Percentiles rank a stretch among this genome's conserved stretches.
Conservation (phyloP, 495 filamentous ascomycete genomes). For the Stereocaulon alpinum region DNA sequence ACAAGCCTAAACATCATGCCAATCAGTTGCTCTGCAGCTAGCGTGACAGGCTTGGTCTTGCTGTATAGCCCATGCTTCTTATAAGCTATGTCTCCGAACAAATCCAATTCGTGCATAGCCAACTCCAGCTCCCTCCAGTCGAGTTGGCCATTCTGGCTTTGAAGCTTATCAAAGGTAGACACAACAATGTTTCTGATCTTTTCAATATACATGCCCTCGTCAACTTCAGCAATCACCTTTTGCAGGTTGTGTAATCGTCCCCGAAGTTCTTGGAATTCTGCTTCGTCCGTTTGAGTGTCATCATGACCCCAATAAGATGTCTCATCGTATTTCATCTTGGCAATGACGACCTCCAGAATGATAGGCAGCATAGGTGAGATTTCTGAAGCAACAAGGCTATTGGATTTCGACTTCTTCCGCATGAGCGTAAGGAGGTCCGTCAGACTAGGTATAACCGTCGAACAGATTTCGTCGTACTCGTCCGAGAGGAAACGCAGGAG, state of each 20-base stretch:
- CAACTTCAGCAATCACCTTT: slow-evolving; percentile 75
- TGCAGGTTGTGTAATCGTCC: slow-evolving; percentile 82
- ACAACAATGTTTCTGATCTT: slow-evolving; percentile 74
- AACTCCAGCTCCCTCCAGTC: slow-evolving; percentile 95
- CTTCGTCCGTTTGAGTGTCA: slow-evolving; percentile 90
- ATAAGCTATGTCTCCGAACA: slow-evolving; percentile 89
- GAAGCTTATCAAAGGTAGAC: slow-evolving; percentile 67
- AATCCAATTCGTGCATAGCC: slow-evolving; percentile 89
- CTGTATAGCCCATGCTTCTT: slow-evolving; percentile 70
- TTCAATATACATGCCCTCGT: slow-evolving; percentile 75
- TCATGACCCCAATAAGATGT: slow-evolving; percentile 90
- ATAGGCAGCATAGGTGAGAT: slow-evolving; percentile 72
- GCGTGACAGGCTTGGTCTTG: slow-evolving; percentile 66
- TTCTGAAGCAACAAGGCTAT: slow-evolving; percentile 48
- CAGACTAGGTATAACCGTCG: slow-evolving; percentile 81
- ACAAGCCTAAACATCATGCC: slow-evolving; percentile 93
- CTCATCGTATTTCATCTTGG: slow-evolving; percentile 95
- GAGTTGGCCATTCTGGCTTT: slow-evolving; percentile 56
- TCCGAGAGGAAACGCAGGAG: slow-evolving; percentile 90
- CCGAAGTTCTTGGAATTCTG: slow-evolving; percentile 92
- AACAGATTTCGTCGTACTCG: slow-evolving; percentile 96
- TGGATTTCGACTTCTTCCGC: slow-evolving; percentile 59
- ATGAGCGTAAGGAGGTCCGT: slow-evolving; percentile 83
- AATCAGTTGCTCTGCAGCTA: slow-evolving; percentile 65
- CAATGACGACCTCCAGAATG: slow-evolving; percentile 80